phyloP scores from a whole-genome alignment of 2,329 filamentous ascomycete species.

The Penicillium brevicompactum region DNA sequence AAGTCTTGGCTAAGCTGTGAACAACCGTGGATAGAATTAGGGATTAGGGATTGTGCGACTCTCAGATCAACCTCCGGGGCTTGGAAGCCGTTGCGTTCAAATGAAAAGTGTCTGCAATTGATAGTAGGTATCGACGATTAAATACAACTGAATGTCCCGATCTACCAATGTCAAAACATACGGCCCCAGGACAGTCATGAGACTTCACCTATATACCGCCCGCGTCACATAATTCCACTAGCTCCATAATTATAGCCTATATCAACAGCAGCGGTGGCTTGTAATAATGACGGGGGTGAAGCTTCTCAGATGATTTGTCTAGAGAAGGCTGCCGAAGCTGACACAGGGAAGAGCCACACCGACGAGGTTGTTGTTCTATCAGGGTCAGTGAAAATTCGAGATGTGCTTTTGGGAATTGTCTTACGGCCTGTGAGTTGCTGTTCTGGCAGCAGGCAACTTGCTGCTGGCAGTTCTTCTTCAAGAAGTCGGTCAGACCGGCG shows the following conservation, averaged over 20 bases:
- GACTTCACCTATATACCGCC: conserved; percentile 12
- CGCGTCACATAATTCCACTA: not conserved
- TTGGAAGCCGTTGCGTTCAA: too few species aligned
- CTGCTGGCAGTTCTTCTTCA: conserved; percentile 34
- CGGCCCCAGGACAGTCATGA: conserved; percentile 2
- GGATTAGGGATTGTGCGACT: too few species aligned
- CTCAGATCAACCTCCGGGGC: too few species aligned
- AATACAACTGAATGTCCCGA: conserved; percentile 13
- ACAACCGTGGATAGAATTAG: too few species aligned
- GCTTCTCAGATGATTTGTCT: conserved; percentile 13
- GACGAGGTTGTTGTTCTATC: conserved; percentile 30
- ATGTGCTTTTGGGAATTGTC: not conserved
- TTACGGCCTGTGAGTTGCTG: conserved; percentile 23
- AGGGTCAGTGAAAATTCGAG: conserved; percentile 5
- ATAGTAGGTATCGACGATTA: conserved; percentile 7
- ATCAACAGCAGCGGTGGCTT: conserved; percentile 1
- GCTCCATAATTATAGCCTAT: not conserved
- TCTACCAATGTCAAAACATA: not conserved
- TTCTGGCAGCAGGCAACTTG: conserved; percentile 36
- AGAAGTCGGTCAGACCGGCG: conserved; percentile 18
- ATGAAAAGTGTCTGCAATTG: too few species aligned
- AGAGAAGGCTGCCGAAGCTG: conserved; percentile 33
- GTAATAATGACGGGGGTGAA: not conserved
- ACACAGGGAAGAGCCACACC: conserved; percentile 35
- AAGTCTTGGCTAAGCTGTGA: too few species aligned